Conservation (phyloP, 176 grass and related monocot species). For the Aegilops bicornis region DNA sequence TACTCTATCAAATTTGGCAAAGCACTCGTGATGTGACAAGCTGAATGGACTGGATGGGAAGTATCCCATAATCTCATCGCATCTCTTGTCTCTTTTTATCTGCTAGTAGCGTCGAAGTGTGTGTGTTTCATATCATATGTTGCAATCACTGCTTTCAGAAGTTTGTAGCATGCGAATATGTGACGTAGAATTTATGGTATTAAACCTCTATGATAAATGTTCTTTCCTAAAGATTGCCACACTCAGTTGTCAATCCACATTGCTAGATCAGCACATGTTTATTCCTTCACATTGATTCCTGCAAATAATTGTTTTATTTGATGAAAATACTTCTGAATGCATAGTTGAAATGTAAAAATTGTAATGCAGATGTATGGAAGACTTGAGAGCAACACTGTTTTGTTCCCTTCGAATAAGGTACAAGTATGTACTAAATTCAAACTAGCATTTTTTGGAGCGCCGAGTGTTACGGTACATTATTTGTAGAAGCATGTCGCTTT, state of each 20-base stretch:
- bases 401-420: constrained; percentile 93
- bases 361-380: constrained; percentile 75
- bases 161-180: background rate
- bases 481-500: constrained; percentile 62
- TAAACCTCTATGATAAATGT: background rate
- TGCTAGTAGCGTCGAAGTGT: background rate
- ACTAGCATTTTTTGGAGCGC: background rate
- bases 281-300: background rate
- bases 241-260: background rate
- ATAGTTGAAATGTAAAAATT: background rate
- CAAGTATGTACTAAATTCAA: constrained; percentile 1
- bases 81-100: constrained; percentile 1
- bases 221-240: background rate
- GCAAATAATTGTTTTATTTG: background rate
- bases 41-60: background rate
- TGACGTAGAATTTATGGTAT: background rate
- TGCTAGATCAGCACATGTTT: background rate
- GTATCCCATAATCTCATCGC: background rate
- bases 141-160: background rate
- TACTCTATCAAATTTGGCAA: background rate
- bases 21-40: background rate
- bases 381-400: constrained; percentile 81
- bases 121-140: background rate
- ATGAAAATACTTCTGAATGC: background rate
- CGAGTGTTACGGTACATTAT: constrained; percentile 3